Conservation (phyloP, 306 rosid species). For the Prosopis cineraria region DNA sequence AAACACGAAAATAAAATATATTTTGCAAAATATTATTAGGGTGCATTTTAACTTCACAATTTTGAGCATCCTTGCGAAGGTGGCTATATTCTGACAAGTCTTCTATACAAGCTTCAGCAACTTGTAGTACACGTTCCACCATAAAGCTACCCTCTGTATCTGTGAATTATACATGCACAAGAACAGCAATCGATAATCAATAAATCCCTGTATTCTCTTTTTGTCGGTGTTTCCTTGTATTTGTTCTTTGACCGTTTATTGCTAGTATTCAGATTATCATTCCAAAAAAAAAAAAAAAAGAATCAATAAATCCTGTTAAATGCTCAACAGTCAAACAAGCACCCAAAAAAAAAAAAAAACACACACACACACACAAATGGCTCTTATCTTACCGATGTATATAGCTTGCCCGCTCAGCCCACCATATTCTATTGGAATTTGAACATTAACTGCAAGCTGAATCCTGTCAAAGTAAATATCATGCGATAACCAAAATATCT, state of each 20-base stretch:
- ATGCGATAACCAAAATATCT: slow-evolving; percentile 25
- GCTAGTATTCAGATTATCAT: too few relatives aligned
- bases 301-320: slow-evolving; percentile 16
- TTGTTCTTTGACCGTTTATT: too few relatives aligned
- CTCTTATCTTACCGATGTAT: slow-evolving; percentile 80
- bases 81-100: slow-evolving; percentile 63
- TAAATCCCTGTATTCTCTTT: too few relatives aligned
- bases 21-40: slow-evolving; percentile 72
- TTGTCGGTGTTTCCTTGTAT: too few relatives aligned
- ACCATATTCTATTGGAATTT: slow-evolving; percentile 78
- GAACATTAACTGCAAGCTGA: slow-evolving; percentile 94
- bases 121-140: slow-evolving; percentile 88
- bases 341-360: not conserved
- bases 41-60: slow-evolving; percentile 51
- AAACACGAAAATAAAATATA: slow-evolving; percentile 76
- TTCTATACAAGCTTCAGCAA: slow-evolving; percentile 86
- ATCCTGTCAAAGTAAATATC: slow-evolving; percentile 57
- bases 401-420: slow-evolving; percentile 91
- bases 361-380: too few relatives aligned
- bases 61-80: slow-evolving; percentile 54
- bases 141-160: slow-evolving; percentile 98
- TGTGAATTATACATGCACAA: slow-evolving; percentile 39
- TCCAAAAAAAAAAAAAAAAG: too few relatives aligned
- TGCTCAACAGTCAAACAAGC: slow-evolving; percentile 26
- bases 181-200: slow-evolving; percentile 24